Percentiles rank a stretch among this genome's conserved stretches.
Conservation (phyloP, 257 asterid genomes). For the Nicotiana paniculata region DNA sequence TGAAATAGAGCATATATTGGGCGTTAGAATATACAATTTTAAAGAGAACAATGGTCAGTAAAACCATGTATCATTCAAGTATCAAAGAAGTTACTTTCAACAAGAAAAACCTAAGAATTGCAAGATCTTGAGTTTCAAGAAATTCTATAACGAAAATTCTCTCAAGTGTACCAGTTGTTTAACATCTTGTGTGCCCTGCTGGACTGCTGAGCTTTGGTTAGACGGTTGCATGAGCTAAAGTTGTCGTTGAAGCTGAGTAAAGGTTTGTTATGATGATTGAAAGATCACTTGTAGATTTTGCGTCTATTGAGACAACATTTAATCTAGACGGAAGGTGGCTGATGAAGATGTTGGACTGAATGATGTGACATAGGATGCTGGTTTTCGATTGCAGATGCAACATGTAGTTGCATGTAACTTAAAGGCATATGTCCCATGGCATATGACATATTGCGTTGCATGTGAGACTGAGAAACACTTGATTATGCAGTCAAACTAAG, state of each 20-base stretch:
- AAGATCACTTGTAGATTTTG: slow-evolving; percentile 85
- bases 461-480: slow-evolving; percentile 45
- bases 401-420: slow-evolving; percentile 6
- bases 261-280: slow-evolving; percentile 78
- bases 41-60: neutral
- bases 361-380: slow-evolving; percentile 39
- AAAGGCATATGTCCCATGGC: slow-evolving; percentile 41
- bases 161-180: slow-evolving; percentile 55
- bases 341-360: slow-evolving; percentile 36
- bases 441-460: slow-evolving; percentile 39
- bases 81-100: neutral
- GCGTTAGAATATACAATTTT: neutral
- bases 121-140: neutral
- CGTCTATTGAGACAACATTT: slow-evolving; percentile 83
- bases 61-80: neutral
- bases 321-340: slow-evolving; percentile 82
- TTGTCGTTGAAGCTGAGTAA: slow-evolving; percentile 91
- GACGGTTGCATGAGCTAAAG: slow-evolving; percentile 74
- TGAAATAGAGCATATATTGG: neutral
- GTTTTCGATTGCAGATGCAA: slow-evolving; percentile 20
- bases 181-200: slow-evolving; percentile 47
- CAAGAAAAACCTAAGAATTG: neutral
- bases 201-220: slow-evolving; percentile 41
- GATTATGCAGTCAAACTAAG: slow-evolving; percentile 37
- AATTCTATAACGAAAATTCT: neutral